Percentiles rank a stretch among this genome's conserved stretches.
Evolutionary conservation across 1,284 basidiomycete species (phyloP).

Genomic region (Hypsizygus ulmarius): DNA sequence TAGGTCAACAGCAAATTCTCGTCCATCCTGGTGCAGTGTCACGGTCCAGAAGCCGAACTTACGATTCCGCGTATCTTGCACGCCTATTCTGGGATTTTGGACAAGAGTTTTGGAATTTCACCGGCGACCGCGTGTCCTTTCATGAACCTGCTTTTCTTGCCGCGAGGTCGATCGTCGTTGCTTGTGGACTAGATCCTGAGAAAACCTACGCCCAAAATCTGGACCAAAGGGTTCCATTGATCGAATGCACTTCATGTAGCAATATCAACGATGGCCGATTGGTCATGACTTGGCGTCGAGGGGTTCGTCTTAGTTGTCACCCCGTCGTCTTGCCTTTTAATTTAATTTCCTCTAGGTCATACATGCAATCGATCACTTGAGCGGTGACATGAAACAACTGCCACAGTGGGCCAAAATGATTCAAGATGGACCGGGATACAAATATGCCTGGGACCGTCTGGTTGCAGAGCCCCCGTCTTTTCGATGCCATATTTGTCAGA

Average conservation of each 20-base stretch:
- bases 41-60: conserved; percentile 9
- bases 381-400: conserved; percentile 4
- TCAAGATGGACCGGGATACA: conserved; percentile 14
- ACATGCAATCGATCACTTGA: conserved; percentile 18
- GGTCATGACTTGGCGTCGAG: conserved; percentile 24
- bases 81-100: conserved; percentile 23
- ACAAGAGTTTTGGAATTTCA: conserved; percentile 23
- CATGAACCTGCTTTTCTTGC: conserved; percentile 21
- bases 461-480: conserved; percentile 14
- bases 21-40: conserved; percentile 18
- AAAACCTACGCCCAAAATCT: conserved; percentile 23
- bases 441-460: conserved; percentile 13
- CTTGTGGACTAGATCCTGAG: conserved; percentile 22
- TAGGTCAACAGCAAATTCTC: conserved; percentile 18
- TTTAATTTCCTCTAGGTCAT: conserved; percentile 14
- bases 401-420: conserved; percentile 15
- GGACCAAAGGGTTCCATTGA: conserved; percentile 20
- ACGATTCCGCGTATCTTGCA: conserved; percentile 10
- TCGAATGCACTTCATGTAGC: conserved; percentile 20
- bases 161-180: conserved; percentile 18
- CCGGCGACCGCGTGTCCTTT: conserved; percentile 19
- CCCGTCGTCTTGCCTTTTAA: conserved; percentile 3
- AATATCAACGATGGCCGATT: conserved; percentile 10
- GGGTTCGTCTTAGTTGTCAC: conserved; percentile 13
- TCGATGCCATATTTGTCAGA: conserved; percentile 20